Evolutionary conservation across 2,329 filamentous ascomycete genomes (phyloP).

Genomic region (Clarireedia sp.): DNA sequence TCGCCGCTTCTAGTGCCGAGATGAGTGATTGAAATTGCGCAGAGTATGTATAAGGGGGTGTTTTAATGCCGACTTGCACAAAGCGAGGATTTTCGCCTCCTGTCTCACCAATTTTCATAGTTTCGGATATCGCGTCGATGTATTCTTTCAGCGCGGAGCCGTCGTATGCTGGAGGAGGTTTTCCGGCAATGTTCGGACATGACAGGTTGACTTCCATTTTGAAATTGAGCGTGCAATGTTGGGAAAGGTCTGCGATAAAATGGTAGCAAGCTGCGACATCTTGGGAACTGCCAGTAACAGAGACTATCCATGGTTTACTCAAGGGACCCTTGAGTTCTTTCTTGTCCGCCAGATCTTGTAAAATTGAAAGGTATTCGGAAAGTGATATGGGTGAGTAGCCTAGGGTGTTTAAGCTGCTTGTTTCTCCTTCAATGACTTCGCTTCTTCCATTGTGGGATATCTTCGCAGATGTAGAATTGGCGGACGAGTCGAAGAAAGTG

Average conservation of each 20-base stretch:
- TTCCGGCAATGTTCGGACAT: slow-evolving; percentile 65
- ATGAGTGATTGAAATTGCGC: slow-evolving; percentile 55
- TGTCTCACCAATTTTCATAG: neutral
- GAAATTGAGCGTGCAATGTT: slow-evolving; percentile 23
- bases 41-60: slow-evolving; percentile 66
- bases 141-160: slow-evolving; percentile 44
- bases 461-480: slow-evolving; percentile 23
- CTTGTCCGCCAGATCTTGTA: slow-evolving; percentile 38
- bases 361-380: slow-evolving; percentile 48
- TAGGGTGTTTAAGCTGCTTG: slow-evolving; percentile 57
- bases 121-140: slow-evolving; percentile 31
- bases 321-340: slow-evolving; percentile 2
- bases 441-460: slow-evolving; percentile 14
- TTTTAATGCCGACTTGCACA: slow-evolving; percentile 55
- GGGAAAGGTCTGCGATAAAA: slow-evolving; percentile 30
- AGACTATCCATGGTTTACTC: slow-evolving; percentile 58
- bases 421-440: slow-evolving; percentile 20
- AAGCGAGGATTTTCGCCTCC: no score
- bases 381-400: slow-evolving; percentile 65
- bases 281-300: slow-evolving; percentile 55
- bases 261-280: slow-evolving; percentile 51
- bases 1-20: slow-evolving; percentile 36
- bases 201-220: slow-evolving; percentile 70
- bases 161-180: slow-evolving; percentile 65
- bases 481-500: slow-evolving; percentile 50